phyloP scores from a whole-genome alignment of 2,329 filamentous ascomycete genomes.

The Hansfordia pulvinata region DNA sequence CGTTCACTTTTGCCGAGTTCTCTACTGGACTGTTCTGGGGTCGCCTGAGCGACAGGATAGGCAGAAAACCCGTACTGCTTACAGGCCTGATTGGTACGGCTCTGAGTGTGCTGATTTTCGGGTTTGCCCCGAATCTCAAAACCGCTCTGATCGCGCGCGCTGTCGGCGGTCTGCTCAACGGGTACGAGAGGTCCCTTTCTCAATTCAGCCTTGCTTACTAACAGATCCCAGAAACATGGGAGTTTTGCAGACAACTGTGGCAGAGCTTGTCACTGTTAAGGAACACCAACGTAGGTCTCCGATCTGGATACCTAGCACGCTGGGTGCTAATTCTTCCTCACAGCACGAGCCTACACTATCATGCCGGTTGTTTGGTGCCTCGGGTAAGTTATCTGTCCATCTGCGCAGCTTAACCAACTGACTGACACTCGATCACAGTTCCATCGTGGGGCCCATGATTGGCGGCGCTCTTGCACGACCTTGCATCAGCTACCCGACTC shows the following conservation, averaged over 20 bases:
- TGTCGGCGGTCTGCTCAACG: slow-evolving; percentile 82
- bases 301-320: slow-evolving; percentile 1
- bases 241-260: slow-evolving; percentile 87
- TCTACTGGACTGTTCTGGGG: slow-evolving; percentile 89
- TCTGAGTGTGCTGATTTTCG: slow-evolving; percentile 84
- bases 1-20: slow-evolving; percentile 94
- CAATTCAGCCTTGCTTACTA: slow-evolving; percentile 11
- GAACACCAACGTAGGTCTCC: slow-evolving; percentile 68
- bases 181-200: slow-evolving; percentile 39
- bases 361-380: slow-evolving; percentile 99
- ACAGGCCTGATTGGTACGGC: slow-evolving; percentile 85
- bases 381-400: slow-evolving; percentile 41
- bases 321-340: slow-evolving; percentile 13
- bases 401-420: background rate
- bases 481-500: slow-evolving; percentile 62
- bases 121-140: slow-evolving; percentile 71
- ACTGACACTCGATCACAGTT: slow-evolving; percentile 36
- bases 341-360: slow-evolving; percentile 85
- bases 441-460: slow-evolving; percentile 83
- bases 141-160: slow-evolving; percentile 79
- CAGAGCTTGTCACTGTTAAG: slow-evolving; percentile 84
- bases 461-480: slow-evolving; percentile 83
- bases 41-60: slow-evolving; percentile 77
- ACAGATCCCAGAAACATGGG: slow-evolving; percentile 62
- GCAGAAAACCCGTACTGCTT: slow-evolving; percentile 82